phyloP scores from a whole-genome alignment of 495 filamentous ascomycete species.

The Xanthoparmelia taractica region DNA sequence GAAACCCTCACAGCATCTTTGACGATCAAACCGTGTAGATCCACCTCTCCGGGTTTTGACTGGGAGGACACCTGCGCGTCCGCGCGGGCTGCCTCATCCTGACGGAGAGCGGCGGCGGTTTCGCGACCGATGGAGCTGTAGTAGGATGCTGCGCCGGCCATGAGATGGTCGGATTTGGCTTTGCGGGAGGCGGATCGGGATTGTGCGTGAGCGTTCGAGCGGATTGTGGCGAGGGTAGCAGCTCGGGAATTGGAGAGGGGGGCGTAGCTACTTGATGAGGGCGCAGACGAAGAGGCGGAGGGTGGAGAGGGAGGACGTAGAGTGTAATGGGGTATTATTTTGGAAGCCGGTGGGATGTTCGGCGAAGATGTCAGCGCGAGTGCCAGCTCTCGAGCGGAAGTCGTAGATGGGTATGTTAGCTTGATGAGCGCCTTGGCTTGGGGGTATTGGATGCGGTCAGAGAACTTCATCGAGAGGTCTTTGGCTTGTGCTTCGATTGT shows the following conservation, averaged over 20 bases:
- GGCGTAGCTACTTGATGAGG: neutral
- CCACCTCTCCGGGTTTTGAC: slow-evolving; percentile 50
- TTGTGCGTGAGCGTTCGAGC: slow-evolving; percentile 47
- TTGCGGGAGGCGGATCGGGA: slow-evolving; percentile 54
- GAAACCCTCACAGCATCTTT: slow-evolving; percentile 71
- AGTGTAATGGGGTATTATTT: slow-evolving; percentile 33
- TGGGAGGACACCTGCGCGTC: slow-evolving; percentile 55
- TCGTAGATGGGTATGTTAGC: slow-evolving; percentile 48
- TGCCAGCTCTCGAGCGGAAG: slow-evolving; percentile 53
- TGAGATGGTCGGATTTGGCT: slow-evolving; percentile 55
- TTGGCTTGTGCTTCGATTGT: slow-evolving; percentile 41
- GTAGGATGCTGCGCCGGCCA: slow-evolving; percentile 59
- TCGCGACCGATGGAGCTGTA: slow-evolving; percentile 55
- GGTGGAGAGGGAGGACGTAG: slow-evolving; percentile 19
- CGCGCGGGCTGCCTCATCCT: slow-evolving; percentile 34
- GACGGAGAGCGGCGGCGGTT: slow-evolving; percentile 34
- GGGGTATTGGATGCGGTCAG: slow-evolving; percentile 37
- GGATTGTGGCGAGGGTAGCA: slow-evolving; percentile 35
- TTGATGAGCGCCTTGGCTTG: slow-evolving; percentile 42
- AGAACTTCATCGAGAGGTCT: slow-evolving; percentile 49
- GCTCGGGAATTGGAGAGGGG: slow-evolving; percentile 9
- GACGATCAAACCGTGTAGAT: slow-evolving; percentile 81
- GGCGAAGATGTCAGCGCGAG: slow-evolving; percentile 36
- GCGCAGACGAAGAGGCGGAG: neutral
- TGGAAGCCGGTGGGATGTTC: slow-evolving; percentile 33